Percentiles rank a stretch among this genome's conserved stretches.
Evolutionary conservation across 139 green algal species (phyloP).

Genomic region (Coelastrella sp.): DNA sequence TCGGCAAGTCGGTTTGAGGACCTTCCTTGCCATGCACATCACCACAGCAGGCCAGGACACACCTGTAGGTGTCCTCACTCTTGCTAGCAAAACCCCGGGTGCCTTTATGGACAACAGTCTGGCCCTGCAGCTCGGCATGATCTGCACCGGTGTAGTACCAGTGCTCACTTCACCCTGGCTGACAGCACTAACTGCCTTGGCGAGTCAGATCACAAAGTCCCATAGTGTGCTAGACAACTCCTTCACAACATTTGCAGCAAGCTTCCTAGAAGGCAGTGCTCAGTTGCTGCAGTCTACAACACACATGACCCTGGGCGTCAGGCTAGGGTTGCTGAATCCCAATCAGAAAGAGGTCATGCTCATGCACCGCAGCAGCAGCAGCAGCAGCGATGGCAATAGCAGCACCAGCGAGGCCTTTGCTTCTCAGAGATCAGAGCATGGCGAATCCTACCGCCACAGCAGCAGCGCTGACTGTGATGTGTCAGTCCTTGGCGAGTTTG

Average conservation of each 20-base stretch:
- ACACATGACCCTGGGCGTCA: constrained; percentile 14
- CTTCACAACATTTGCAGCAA: constrained; percentile 19
- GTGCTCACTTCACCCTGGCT: constrained; percentile 18
- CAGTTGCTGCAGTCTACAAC: constrained; percentile 18
- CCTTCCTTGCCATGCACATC: constrained; percentile 24
- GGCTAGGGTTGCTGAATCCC: not conserved
- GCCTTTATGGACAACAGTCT: not conserved
- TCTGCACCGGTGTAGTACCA: not conserved
- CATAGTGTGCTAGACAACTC: not conserved
- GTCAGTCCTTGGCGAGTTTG: not conserved
- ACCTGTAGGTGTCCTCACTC: not conserved
- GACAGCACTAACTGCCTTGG: not conserved
- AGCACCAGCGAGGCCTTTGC: not conserved
- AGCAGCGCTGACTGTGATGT: not conserved
- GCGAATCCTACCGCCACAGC: no score
- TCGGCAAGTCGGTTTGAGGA: not conserved
- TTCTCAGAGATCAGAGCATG: not conserved
- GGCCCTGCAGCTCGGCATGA: not conserved
- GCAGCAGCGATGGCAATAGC: not conserved
- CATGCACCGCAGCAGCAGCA: not conserved
- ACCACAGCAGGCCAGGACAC: not conserved
- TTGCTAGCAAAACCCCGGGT: not conserved
- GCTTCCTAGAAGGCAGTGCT: not conserved
- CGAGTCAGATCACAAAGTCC: not conserved
- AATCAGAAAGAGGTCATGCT: constrained; percentile 19